Percentiles rank a stretch among this genome's conserved stretches.
phyloP scores from a whole-genome alignment of 306 rosid species.

The Inga leiocalycina region DNA sequence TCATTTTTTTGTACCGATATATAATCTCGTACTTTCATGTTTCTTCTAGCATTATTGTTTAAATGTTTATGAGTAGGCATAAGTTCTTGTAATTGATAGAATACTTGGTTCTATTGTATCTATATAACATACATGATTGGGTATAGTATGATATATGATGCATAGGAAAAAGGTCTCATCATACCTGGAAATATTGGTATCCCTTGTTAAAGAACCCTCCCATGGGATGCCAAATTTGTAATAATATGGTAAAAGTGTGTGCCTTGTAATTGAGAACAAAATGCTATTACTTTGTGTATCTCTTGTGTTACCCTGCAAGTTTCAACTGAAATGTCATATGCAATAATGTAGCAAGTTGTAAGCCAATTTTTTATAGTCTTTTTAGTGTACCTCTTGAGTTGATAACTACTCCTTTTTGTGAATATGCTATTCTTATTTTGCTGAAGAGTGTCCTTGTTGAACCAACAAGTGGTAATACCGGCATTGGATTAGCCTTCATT shows the following conservation, averaged over 20 bases:
- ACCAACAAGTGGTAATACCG: slow-evolving; percentile 84
- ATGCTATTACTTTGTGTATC: neutral
- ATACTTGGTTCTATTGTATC: slow-evolving; percentile 9
- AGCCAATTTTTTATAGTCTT: neutral
- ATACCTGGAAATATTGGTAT: slow-evolving; percentile 69
- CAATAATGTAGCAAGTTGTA: slow-evolving; percentile 14
- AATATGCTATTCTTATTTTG: slow-evolving; percentile 26
- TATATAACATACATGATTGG: slow-evolving; percentile 59
- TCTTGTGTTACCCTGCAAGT: slow-evolving; percentile 5
- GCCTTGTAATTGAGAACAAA: slow-evolving; percentile 25
- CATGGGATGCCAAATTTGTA: neutral
- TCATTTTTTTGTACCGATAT: slow-evolving; percentile 1
- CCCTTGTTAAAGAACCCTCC: slow-evolving; percentile 4
- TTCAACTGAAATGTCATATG: slow-evolving; percentile 16
- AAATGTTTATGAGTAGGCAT: neutral
- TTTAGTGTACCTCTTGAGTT: slow-evolving; percentile 31
- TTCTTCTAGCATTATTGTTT: neutral
- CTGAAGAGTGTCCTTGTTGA: slow-evolving; percentile 74
- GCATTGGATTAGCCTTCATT: slow-evolving; percentile 84
- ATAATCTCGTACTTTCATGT: slow-evolving; percentile 8
- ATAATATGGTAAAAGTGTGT: neutral
- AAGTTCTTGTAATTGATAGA: neutral
- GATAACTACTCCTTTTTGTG: slow-evolving; percentile 28
- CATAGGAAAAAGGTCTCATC: slow-evolving; percentile 72
- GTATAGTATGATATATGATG: slow-evolving; percentile 82